Evolutionary conservation across 2,329 filamentous ascomycete genomes (phyloP), one percentile per base, ranked within the genome.

Genomic region (Xylariaceae sp.): DNA sequence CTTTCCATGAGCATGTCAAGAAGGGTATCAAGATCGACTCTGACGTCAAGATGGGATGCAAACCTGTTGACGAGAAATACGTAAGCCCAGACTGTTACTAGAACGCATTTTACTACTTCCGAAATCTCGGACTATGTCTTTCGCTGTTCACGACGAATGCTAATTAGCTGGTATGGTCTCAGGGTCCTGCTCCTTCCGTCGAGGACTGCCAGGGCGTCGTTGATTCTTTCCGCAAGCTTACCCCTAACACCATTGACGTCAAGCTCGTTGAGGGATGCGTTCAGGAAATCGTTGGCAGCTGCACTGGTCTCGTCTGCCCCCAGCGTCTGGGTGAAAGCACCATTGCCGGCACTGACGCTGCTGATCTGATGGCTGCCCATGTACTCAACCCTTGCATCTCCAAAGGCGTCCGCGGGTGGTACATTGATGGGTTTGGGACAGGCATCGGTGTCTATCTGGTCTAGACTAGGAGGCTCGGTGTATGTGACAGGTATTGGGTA

Each of bases 361-460:
- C 55, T 29, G 49, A 56, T 42, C 52, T 47, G 48, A 51, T 60
- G 46, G 37, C 35, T 9, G 42, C 48, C 8, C 51, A 52, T 9
- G 19, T 59, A 18, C 50, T 50, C 29, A 39, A 52, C 3, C 48
- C 57, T 44, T 60, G 56, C 38, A 55, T 60, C 31, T 43, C 54
- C 35, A 52, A 57, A 3, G 56, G 56, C 8, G 41, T 47, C 16
- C 52, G 55, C 41, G 55, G 56, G 39, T 59, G 55, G 55, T 60
- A 54, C 44, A 44, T 49, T 11, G 54, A 60, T 30, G 50, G 54
- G 9, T 38, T 42, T 19, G 43, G 38, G 33, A 48, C 26, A 26
- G 55, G 53, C 13, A 39, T 57, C 15, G 56, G 56, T 3, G 46
- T 60, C 8, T 60, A 57, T 42, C 43, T 60, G 29, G 44, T 46